phyloP scores from a whole-genome alignment of 768 basidiomycete genomes.

The Chalciporus pseudorubinellus region DNA sequence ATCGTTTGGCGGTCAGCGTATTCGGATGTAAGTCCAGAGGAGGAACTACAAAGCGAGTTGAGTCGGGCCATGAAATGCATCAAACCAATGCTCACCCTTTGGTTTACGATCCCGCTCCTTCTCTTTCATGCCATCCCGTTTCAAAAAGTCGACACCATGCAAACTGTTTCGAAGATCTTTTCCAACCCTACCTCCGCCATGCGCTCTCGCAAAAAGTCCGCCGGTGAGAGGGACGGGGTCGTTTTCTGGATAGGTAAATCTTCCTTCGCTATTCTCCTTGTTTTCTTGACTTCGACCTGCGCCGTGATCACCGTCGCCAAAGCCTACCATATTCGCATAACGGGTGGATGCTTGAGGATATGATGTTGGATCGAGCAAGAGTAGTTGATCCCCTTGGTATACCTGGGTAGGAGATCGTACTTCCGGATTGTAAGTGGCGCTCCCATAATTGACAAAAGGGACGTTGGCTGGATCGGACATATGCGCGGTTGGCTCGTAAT shows the following conservation, averaged over 20 bases:
- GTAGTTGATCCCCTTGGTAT: conserved; percentile 17
- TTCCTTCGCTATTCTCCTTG: conserved; percentile 39
- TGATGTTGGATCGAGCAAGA: conserved; percentile 18
- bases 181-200: conserved; percentile 32
- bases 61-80: not conserved
- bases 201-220: conserved; percentile 34
- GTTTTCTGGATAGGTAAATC: conserved; percentile 13
- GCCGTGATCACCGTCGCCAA: conserved; percentile 13
- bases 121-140: conserved; percentile 40
- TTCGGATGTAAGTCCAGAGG: conserved; percentile 50
- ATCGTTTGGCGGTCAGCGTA: conserved; percentile 42
- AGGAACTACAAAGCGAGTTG: conserved; percentile 41
- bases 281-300: conserved; percentile 22
- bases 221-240: conserved; percentile 24
- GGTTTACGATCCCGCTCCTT: conserved; percentile 47
- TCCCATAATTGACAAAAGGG: conserved; percentile 27
- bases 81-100: conserved; percentile 41
- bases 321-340: conserved; percentile 6
- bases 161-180: conserved; percentile 55
- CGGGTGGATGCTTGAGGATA: conserved; percentile 14
- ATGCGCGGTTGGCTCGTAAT: conserved; percentile 37
- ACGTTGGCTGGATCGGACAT: conserved; percentile 48
- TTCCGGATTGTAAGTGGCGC: conserved; percentile 13
- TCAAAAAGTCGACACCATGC: conserved; percentile 27
- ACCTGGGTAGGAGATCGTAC: conserved; percentile 19